Conservation (phyloP, 495 filamentous ascomycete genomes). For the Bacidia gigantensis region DNA sequence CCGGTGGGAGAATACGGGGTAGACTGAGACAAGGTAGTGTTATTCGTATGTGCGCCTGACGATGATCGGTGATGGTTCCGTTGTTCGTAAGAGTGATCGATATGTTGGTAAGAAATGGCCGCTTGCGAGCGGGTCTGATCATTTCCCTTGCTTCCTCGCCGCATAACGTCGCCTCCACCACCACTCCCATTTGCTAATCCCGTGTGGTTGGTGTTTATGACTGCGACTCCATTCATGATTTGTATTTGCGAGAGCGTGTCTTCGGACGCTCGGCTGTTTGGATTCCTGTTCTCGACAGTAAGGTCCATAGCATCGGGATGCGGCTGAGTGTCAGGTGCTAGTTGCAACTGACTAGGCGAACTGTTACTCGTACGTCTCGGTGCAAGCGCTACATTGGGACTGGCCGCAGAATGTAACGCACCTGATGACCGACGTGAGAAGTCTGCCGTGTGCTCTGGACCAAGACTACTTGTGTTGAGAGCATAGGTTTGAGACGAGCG, state of each 20-base stretch:
- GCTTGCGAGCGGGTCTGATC: slow-evolving; percentile 7
- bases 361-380: slow-evolving; percentile 18
- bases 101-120: slow-evolving; percentile 2
- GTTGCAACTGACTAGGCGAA: slow-evolving; percentile 20
- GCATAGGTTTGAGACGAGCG: slow-evolving; percentile 15
- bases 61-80: slow-evolving; percentile 16
- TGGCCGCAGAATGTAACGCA: slow-evolving; percentile 14
- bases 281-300: slow-evolving; percentile 15
- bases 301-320: slow-evolving; percentile 3
- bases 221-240: slow-evolving; percentile 1
- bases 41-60: slow-evolving; percentile 20
- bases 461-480: slow-evolving; percentile 8
- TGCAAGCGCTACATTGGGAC: slow-evolving; percentile 4
- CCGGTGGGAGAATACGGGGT: slow-evolving; percentile 28
- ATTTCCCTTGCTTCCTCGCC: slow-evolving; percentile 15
- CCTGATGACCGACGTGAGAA: slow-evolving; percentile 20
- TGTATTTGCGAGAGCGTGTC: slow-evolving; percentile 17
- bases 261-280: slow-evolving; percentile 14
- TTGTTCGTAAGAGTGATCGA: slow-evolving; percentile 8
- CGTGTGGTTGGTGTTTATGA: neutral
- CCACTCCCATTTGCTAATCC: slow-evolving; percentile 6
- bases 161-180: slow-evolving; percentile 5
- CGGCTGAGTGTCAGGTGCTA: slow-evolving; percentile 12
- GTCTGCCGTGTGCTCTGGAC: slow-evolving; percentile 8
- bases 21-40: slow-evolving; percentile 27